Conservation (phyloP, 345 rosid genomes). For the Arabidopsis arenosa region DNA sequence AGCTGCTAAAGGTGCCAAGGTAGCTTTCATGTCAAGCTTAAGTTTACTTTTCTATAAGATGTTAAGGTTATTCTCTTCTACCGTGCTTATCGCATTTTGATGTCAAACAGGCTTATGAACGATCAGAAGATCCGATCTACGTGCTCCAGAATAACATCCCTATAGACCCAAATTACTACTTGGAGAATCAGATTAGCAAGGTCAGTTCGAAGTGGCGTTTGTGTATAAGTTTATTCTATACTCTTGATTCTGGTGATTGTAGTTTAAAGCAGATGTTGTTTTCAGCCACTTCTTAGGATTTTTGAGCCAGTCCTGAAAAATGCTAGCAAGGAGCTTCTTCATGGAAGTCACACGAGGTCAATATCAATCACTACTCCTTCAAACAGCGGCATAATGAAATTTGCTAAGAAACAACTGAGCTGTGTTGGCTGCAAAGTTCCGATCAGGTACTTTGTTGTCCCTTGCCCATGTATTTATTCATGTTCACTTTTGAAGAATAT, state of each 20-base stretch:
- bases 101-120: slow-evolving; percentile 81
- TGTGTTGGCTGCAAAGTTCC: slow-evolving; percentile 92
- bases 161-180: slow-evolving; percentile 89
- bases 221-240: slow-evolving; percentile 26
- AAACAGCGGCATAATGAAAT: slow-evolving; percentile 92
- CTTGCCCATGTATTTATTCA: slow-evolving; percentile 23
- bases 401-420: slow-evolving; percentile 81
- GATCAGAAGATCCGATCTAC: slow-evolving; percentile 95
- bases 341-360: slow-evolving; percentile 91
- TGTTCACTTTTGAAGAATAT: slow-evolving; percentile 11
- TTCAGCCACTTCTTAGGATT: slow-evolving; percentile 93
- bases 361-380: slow-evolving; percentile 91
- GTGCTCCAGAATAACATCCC: slow-evolving; percentile 93
- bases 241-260: slow-evolving; percentile 17
- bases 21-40: slow-evolving; percentile 38
- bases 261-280: slow-evolving; percentile 24
- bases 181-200: slow-evolving; percentile 96
- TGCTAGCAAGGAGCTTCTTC: slow-evolving; percentile 91
- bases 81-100: slow-evolving; percentile 24
- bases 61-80: slow-evolving; percentile 13
- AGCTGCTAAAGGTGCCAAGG: slow-evolving; percentile 99
- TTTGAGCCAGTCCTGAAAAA: slow-evolving; percentile 97
- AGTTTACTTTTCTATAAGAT: background rate
- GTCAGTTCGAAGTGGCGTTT: slow-evolving; percentile 48
- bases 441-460: slow-evolving; percentile 54